Evolutionary conservation across 140 eudicot genomes (phyloP).

Genomic region (Stevia rebaudiana): DNA sequence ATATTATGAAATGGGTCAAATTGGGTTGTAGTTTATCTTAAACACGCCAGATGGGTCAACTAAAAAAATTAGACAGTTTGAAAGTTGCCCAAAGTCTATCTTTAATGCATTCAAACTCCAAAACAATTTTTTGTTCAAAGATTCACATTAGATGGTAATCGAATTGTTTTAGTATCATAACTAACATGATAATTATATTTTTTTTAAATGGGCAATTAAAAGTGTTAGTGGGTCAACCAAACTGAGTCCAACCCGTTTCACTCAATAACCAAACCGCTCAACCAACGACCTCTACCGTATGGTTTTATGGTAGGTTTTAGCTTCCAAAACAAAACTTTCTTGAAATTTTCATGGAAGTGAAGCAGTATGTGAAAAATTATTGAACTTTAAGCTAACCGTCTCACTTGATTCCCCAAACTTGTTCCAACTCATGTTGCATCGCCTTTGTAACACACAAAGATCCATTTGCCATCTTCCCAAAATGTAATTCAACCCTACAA

Average conservation of each 20-base stretch:
- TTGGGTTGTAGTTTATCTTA: neutral
- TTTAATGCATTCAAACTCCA: neutral
- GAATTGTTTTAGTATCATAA: neutral
- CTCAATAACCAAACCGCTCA: neutral
- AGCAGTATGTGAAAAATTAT: slow-evolving; percentile 4
- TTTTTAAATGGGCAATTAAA: neutral
- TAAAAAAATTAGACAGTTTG: neutral
- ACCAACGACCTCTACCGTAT: neutral
- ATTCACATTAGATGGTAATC: neutral
- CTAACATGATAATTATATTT: neutral
- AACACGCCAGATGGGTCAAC: neutral
- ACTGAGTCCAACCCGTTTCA: neutral
- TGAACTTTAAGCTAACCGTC: slow-evolving; percentile 27
- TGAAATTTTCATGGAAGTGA: slow-evolving; percentile 7
- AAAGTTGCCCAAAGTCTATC: neutral
- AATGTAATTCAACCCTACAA: slow-evolving; percentile 74
- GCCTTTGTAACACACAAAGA: slow-evolving; percentile 86
- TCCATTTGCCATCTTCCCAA: slow-evolving; percentile 87
- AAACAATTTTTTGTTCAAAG: neutral
- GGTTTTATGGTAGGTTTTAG: slow-evolving; percentile 2
- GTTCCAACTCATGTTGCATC: slow-evolving; percentile 95
- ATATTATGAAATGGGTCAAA: neutral
- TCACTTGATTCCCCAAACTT: slow-evolving; percentile 96
- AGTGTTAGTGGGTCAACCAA: neutral
- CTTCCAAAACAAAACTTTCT: neutral